Evolutionary conservation across 768 basidiomycete species (phyloP).

Genomic region (Tylopilus subfusipes): DNA sequence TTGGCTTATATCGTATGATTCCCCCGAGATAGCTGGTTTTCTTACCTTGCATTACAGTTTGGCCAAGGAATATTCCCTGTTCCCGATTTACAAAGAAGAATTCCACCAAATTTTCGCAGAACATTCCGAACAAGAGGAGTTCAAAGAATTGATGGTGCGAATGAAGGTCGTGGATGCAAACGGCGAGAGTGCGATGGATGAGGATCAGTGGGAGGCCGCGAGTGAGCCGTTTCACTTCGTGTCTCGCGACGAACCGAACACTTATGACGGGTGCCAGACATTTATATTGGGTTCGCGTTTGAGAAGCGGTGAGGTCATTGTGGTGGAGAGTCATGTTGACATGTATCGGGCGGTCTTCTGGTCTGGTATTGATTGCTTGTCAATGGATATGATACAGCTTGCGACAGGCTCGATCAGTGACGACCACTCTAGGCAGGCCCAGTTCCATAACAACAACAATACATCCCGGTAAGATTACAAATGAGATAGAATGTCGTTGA

Average conservation of each 20-base stretch:
- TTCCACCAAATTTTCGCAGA: constrained; percentile 89
- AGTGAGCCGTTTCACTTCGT: constrained; percentile 54
- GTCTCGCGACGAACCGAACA: neutral
- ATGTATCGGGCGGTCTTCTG: constrained; percentile 4
- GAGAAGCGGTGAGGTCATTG: constrained; percentile 51
- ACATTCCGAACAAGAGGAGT: constrained; percentile 76
- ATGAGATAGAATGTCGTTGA: constrained; percentile 24
- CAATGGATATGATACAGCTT: constrained; percentile 1
- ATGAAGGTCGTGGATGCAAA: constrained; percentile 90
- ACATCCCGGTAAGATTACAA: constrained; percentile 30
- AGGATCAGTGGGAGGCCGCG: constrained; percentile 98
- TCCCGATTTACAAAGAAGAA: constrained; percentile 74
- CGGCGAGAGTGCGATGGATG: constrained; percentile 89
- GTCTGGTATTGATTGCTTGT: constrained; percentile 5
- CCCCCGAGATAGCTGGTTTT: neutral
- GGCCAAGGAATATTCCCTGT: constrained; percentile 76
- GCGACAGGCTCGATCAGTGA: neutral
- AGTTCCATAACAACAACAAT: constrained; percentile 11
- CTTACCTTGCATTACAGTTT: constrained; percentile 48
- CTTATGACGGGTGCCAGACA: constrained; percentile 50
- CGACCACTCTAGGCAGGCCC: neutral
- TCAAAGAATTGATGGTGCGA: constrained; percentile 72
- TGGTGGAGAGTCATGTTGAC: neutral
- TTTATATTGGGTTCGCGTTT: constrained; percentile 92
- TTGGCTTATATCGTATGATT: neutral